phyloP scores from a whole-genome alignment of 257 asterid species.

The Cruciata laevipes region DNA sequence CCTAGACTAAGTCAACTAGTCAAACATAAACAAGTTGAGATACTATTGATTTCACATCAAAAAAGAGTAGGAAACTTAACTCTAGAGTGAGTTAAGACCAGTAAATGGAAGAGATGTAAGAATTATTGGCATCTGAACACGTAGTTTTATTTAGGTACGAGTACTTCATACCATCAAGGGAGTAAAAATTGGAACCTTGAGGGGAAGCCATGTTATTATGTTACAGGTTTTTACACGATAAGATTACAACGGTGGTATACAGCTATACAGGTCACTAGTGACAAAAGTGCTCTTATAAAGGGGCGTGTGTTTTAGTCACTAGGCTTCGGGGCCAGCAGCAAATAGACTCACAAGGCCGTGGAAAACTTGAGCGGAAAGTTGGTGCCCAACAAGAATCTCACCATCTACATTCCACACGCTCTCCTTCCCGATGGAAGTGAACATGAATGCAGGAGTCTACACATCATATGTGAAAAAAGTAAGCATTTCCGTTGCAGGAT shows the following conservation, averaged over 20 bases:
- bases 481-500: slow-evolving; percentile 7
- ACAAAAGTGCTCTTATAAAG: neutral
- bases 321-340: slow-evolving; percentile 77
- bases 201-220: slow-evolving; percentile 1
- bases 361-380: slow-evolving; percentile 88
- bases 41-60: neutral
- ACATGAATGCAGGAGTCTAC: slow-evolving; percentile 84
- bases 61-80: neutral
- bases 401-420: slow-evolving; percentile 96
- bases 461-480: slow-evolving; percentile 9
- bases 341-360: slow-evolving; percentile 85
- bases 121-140: neutral
- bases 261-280: neutral
- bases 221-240: neutral
- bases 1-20: neutral
- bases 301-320: neutral
- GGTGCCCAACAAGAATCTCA: slow-evolving; percentile 72
- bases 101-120: neutral
- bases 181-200: neutral
- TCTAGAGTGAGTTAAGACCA: neutral
- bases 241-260: neutral
- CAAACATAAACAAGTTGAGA: neutral
- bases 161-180: neutral
- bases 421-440: slow-evolving; percentile 77
- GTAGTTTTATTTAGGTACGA: neutral